Base-by-base conservation (phyloP, 805 yeast species). In the Yamadazyma sp. region DNA sequence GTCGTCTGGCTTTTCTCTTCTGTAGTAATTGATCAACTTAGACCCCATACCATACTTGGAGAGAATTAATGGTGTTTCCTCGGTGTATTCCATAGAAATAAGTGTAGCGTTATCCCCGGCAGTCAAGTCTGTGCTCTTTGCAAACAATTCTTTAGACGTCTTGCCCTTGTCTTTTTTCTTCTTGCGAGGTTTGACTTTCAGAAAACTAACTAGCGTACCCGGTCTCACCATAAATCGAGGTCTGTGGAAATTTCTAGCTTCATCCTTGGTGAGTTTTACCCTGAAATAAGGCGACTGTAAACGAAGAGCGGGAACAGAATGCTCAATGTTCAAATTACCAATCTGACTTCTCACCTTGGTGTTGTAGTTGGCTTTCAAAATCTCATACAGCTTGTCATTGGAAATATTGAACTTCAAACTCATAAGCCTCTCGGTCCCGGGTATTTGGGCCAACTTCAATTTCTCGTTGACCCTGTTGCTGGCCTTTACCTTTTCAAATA, bases 31-130 rank as follows among this genome's bases (percentile, higher is more conserved):
- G 49, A 93, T 85, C 42, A 93, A 64, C 56, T 91, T 93, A 29
- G 90, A 83, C 6, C 96, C 95, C 99, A 93, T 93, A 42, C 99
- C 99, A 58, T 84, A 87, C 43, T 86, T 87, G 3, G 91, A 84
- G 20, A 93, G 63, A 1, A 86, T 83, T 30, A 80, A 63, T 1
- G 99, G 99, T 36, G 70, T 70, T 59, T 93, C 95, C 57, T 93
- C 99, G 9, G 93, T 77, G 56, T 91, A 93, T 55, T 93, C 99
- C 70, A 89, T 68, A 36, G 86, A 70, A 43, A 88, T 78, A 11
- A 87, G 71, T 10, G 80, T 78, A 0, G 88, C 89, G 2, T 87
- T 75, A 54, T 93, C 99, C 21, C 95, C 88, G 5, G 83, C 56
- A 0, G 97, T 82, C 40, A 93, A 67, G 56, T 90, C 97, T 3